A percentile compares a stretch with the other conserved stretches of the same genome.
Conservation (phyloP, 306 rosid species). For the Glycine latifolia region DNA sequence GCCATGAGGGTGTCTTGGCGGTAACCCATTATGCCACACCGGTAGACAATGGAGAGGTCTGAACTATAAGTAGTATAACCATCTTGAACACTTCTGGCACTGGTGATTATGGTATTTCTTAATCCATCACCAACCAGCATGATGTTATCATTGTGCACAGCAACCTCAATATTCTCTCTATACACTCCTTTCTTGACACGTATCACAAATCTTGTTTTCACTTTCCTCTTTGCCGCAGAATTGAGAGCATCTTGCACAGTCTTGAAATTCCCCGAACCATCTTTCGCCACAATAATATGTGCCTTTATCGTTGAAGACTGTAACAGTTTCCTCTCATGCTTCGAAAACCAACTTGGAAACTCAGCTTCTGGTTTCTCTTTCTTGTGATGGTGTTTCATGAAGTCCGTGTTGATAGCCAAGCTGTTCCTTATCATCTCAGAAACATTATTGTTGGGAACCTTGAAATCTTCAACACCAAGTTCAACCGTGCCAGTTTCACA, state of each 20-base stretch:
- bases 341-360: constrained; percentile 72
- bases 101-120: constrained; percentile 62
- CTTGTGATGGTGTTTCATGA: constrained; percentile 28
- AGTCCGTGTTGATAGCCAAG: constrained; percentile 67
- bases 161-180: constrained; percentile 76
- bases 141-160: constrained; percentile 58
- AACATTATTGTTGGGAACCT: constrained; percentile 53
- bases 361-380: background rate
- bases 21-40: constrained; percentile 70
- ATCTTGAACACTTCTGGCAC: constrained; percentile 64
- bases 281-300: constrained; percentile 79
- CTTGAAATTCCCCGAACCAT: constrained; percentile 73
- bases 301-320: constrained; percentile 47
- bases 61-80: constrained; percentile 85
- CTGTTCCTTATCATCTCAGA: constrained; percentile 74
- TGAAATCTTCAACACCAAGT: constrained; percentile 52
- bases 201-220: constrained; percentile 62
- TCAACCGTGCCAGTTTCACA: constrained; percentile 66
- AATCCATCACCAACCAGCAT: constrained; percentile 80
- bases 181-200: constrained; percentile 78
- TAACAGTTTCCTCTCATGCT: constrained; percentile 64
- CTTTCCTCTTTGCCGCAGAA: constrained; percentile 66
- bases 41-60: constrained; percentile 77
- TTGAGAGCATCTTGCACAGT: constrained; percentile 76
- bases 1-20: constrained; percentile 89